Percentiles rank a stretch among this genome's conserved stretches.
phyloP scores from a whole-genome alignment of 1,284 basidiomycete genomes.

The Ustilago shanxiensis region DNA sequence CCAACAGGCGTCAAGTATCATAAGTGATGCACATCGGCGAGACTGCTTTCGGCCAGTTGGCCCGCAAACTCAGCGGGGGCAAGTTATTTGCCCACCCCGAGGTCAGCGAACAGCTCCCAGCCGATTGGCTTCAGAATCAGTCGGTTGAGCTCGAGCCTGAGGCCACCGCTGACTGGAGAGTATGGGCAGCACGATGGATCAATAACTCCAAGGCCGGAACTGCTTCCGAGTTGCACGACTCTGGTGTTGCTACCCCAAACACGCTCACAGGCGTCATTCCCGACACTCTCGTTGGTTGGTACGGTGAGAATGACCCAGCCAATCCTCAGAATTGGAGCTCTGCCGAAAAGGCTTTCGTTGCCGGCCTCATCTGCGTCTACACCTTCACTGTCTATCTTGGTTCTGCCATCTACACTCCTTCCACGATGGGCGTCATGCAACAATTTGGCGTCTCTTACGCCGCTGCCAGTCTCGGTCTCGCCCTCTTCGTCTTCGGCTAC shows the following conservation, averaged over 20 bases:
- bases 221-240: no score
- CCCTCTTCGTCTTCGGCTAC: constrained; percentile 44
- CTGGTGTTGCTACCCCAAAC: not conserved
- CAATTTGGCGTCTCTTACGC: constrained; percentile 69
- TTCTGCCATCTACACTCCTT: constrained; percentile 64
- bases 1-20: not conserved
- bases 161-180: not conserved
- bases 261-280: not conserved
- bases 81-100: constrained; percentile 11
- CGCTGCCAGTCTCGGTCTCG: constrained; percentile 55
- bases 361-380: constrained; percentile 52
- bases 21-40: constrained; percentile 6
- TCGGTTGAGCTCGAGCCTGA: not conserved
- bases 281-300: constrained; percentile 71
- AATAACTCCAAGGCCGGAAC: not conserved
- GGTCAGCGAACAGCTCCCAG: constrained; percentile 4
- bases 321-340: constrained; percentile 61
- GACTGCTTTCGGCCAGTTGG: constrained; percentile 15
- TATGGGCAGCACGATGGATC: not conserved
- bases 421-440: constrained; percentile 19
- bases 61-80: not conserved
- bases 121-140: not conserved
- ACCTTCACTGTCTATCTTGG: constrained; percentile 75
- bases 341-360: constrained; percentile 54
- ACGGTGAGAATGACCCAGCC: constrained; percentile 55